Evolutionary conservation across 805 yeast genomes (phyloP), one percentile per base, ranked within the genome.

Genomic region (Grigorovia jiainica): DNA sequence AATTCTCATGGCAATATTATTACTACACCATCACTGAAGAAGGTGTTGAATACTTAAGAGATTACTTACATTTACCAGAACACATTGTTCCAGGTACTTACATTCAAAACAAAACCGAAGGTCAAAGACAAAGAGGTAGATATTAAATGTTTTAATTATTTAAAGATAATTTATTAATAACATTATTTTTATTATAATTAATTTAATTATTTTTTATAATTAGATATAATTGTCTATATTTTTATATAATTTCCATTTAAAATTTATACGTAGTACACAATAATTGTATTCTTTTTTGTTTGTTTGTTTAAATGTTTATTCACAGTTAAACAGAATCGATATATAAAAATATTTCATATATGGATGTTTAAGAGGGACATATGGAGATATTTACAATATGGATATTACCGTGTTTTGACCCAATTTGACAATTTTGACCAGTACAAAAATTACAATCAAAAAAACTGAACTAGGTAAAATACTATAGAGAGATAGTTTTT

Each of bases 1-100:
- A 87, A 77, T 92, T 90, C 83, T 90, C 97, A 67, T 92, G 99
- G 99, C 97, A 89, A 82, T 87, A 87, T 81, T 92, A 92, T 79
- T 92, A 92, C 95, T 92, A 92, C 94, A 87, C 98, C 78, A 84
- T 92, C 70, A 92, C 97, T 69, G 97, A 92, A 70, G 96, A 86
- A 75, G 99, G 99, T 82, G 90, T 92, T 57, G 96, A 87, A 69
- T 92, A 77, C 83, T 84, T 92, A 69, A 85, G 97, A 78, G 87
- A 86, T 70, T 92, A 87, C 86, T 83, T 92, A 73, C 87, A 89
- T 82, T 80, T 92, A 65, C 98, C 98, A 76, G 95, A 85, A 73
- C 95, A 87, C 75, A 83, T 92, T 72, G 90, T 87, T 72, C 99
- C 99, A 69, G 81, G 84, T 72, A 92, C 99, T 70, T 85, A 90